These are phyloP conservation scores for Suhomyces tanzawaensis DNA, from an alignment of 805 yeast species.

Conservation along the genomic window DNA sequence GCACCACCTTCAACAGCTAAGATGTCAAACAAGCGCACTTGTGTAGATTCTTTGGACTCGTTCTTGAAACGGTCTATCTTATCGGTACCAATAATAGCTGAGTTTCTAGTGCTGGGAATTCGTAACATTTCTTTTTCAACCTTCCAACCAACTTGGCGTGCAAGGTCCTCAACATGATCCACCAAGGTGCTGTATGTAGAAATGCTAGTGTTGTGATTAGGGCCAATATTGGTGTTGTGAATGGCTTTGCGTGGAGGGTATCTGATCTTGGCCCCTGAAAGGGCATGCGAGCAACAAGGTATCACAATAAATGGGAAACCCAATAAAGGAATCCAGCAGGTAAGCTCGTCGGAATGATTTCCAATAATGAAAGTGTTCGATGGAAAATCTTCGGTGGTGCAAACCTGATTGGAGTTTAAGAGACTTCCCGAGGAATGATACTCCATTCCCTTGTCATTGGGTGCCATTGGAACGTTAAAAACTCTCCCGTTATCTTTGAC, in stretches of 20 bases:
- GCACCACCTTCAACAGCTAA: conserved; percentile 83
- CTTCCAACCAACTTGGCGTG: conserved; percentile 75
- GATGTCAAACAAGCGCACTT: conserved; percentile 53
- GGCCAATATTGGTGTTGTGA: not conserved
- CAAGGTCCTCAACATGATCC: conserved; percentile 74
- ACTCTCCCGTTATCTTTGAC: conserved; percentile 59
- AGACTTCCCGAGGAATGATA: conserved; percentile 55
- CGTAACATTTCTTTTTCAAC: conserved; percentile 83
- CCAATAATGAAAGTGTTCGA: conserved; percentile 81
- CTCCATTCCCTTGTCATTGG: conserved; percentile 6
- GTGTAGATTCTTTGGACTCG: conserved; percentile 31
- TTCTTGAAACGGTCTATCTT: conserved; percentile 20
- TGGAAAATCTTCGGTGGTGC: conserved; percentile 65
- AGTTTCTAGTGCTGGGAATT: conserved; percentile 91
- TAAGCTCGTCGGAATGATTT: conserved; percentile 91
- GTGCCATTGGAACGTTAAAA: conserved; percentile 43
- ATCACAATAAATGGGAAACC: conserved; percentile 87
- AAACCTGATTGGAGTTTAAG: conserved; percentile 47
- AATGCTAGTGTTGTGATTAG: conserved; percentile 16
- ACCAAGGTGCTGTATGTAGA: conserved; percentile 85
- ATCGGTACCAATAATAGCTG: conserved; percentile 72
- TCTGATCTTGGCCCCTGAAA: conserved; percentile 72
- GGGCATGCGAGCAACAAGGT: conserved; percentile 91
- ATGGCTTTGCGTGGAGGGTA: conserved; percentile 45
- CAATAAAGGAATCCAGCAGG: conserved; percentile 91